Percentiles rank a stretch among this genome's conserved stretches.
Evolutionary conservation across 192 early-diverging fungal species (phyloP).

Genomic region (Rhizophagus clarus): DNA sequence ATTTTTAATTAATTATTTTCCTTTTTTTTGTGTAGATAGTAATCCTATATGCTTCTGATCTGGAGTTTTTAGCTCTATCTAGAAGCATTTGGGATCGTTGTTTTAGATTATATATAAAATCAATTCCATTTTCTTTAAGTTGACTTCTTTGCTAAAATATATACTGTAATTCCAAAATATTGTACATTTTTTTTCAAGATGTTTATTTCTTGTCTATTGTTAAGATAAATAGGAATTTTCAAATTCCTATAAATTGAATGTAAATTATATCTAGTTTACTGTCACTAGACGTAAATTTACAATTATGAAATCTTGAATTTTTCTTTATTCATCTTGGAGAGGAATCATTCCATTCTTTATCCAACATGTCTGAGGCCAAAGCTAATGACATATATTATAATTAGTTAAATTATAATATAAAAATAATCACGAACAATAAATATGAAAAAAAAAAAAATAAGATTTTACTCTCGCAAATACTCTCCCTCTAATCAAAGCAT

Average conservation of each 20-base stretch:
- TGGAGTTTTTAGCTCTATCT: background rate
- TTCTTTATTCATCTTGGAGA: background rate
- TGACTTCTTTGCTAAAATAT: background rate
- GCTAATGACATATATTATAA: background rate
- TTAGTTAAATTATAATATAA: background rate
- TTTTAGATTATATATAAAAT: background rate
- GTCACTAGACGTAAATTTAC: background rate
- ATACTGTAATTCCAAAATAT: background rate
- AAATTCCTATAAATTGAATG: background rate
- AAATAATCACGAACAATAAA: background rate
- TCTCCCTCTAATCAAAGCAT: conserved; percentile 77
- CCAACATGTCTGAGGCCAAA: conserved; percentile 18
- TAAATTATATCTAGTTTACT: background rate
- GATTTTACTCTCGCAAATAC: conserved; percentile 63
- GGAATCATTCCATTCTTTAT: conserved; percentile 25
- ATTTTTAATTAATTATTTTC: background rate
- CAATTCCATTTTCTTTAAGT: background rate
- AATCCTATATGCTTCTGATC: background rate
- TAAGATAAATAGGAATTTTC: background rate
- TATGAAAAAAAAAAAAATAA: background rate
- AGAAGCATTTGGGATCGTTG: background rate
- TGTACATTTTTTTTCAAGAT: background rate
- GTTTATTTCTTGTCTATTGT: background rate
- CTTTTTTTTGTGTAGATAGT: background rate
- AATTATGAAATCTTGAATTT: background rate